Evolutionary conservation across 1,139 yeast species (phyloP), one percentile per base, ranked within the genome.

Genomic region (Pichia sp.): DNA sequence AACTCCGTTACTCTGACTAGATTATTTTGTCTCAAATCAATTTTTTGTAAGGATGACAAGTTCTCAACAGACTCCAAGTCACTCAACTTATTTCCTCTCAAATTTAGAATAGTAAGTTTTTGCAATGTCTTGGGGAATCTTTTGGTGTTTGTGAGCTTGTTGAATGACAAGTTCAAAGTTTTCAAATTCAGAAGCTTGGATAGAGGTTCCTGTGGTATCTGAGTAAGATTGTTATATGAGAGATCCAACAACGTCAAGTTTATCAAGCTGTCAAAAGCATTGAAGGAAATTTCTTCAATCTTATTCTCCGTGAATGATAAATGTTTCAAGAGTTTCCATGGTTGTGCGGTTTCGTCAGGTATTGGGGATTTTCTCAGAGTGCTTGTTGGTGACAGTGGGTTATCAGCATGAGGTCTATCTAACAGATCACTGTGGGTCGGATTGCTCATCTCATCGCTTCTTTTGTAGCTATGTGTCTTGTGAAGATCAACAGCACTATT

Each of bases 261-360:
- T 13, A 55, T 48, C 23, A 78, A 58, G 3, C 75, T 73, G 40
- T 64, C 65, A 50, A 77, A 74, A 14, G 69, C 58, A 41, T 60
- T 62, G 8, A 64, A 52, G 14, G 71, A 66, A 16, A 78, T 63
- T 7, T 59, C 50, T 1, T 67, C 55, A 16, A 77, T 69, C 20
- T 73, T 69, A 29, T 77, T 71, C 38, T 76, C 81, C 0, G 74
- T 56, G 8, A 78, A 63, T 2, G 79, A 72, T 30, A 77, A 59
- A 54, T 77, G 81, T 40, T 72, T 72, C 32, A 77, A 58, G 22
- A 65, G 61, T 21, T 63, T 60, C 85, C 85, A 77, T 8, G 30
- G 13, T 11, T n/a, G n/a, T n/a, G n/a, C n/a, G n/a, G n/a, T n/a
- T n/a, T n/a, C n/a, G n/a, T n/a, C n/a, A n/a, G n/a, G n/a, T n/a